Base-by-base conservation (phyloP, 1,139 yeast species). In the Candida pseudocylindracea region DNA sequence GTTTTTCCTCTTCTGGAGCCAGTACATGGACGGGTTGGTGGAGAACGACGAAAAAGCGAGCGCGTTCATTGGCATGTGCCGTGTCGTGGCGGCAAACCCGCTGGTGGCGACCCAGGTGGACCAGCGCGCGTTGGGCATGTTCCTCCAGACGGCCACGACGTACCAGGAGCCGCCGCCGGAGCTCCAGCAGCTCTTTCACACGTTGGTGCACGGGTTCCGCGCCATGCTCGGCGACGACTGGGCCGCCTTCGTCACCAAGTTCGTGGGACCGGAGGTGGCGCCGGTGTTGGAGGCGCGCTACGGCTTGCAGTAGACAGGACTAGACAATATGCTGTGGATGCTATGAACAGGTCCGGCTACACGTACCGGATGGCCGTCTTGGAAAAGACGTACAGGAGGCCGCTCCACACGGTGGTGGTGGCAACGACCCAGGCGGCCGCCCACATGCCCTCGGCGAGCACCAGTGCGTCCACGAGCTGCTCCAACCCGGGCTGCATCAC, bases 21-120 rank as follows among this genome's bases (percentile, higher is more conserved):
- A 65, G 10, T 67, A 66, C 35, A 71, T 78, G 61, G 47, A 64
- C 42, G 64, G 65, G 39, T 57, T 76, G 37, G 68, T 67, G 31
- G 91, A 78, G 39, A 78, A 80, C 39, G 72, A 69, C 33, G 94
- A 81, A 45, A 81, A 81, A 50, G 91, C 74, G 42, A 63, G 80
- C 4, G 72, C 85, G 1, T 76, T 74, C 48, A 60, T 60, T 37
- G 94, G 93, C 3, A 72, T 81, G 72, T 62, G 80, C 43, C 63
- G 63, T 36, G 61, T 68, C 29, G 60, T 80, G n/a, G 57, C 63
- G 31, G 52, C 55, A 15, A 74, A 76, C 45, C 93, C 93, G 20
- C 20, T 15, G 20, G 20, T 15, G 20, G 20, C 20, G 6, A 15
- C 20, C 20, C 20, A 15, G 20, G 20, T 15, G 20, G 20, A 15